phyloP scores from a whole-genome alignment of 1,284 basidiomycete species.

The Thecaphora frezii region DNA sequence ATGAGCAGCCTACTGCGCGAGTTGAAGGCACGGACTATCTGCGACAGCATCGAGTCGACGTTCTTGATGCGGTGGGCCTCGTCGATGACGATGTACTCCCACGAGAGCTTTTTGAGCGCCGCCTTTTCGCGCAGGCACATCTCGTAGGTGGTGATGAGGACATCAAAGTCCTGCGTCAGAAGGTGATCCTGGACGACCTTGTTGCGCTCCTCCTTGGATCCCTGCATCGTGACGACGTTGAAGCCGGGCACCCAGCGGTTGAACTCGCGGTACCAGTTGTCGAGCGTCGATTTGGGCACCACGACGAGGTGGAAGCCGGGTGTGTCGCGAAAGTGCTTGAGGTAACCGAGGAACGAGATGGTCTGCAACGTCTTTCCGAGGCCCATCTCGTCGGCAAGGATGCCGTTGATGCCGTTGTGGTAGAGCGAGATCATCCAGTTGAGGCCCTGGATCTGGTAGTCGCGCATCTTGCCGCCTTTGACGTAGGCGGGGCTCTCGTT shows the following conservation, averaged over 20 bases:
- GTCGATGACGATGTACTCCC: constrained; percentile 98
- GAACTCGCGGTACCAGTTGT: constrained; percentile 96
- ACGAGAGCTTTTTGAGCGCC: constrained; percentile 88
- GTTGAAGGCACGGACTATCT: constrained; percentile 90
- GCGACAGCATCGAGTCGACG: constrained; percentile 90
- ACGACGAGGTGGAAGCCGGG: constrained; percentile 88
- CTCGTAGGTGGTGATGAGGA: constrained; percentile 96
- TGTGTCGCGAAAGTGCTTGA: constrained; percentile 79
- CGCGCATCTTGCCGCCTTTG: constrained; percentile 79
- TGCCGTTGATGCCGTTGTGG: constrained; percentile 52
- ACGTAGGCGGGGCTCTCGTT: constrained; percentile 48
- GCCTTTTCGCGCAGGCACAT: constrained; percentile 93
- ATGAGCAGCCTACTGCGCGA: constrained; percentile 88
- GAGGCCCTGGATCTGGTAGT: constrained; percentile 92
- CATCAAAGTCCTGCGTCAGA: constrained; percentile 86
- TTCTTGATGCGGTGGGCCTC: constrained; percentile 99
- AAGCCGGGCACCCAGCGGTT: constrained; percentile 83
- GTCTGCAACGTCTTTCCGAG: constrained; percentile 98
- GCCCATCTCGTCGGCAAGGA: constrained; percentile 68
- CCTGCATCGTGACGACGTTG: constrained; percentile 78
- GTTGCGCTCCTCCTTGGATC: constrained; percentile 84
- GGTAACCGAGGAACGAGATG: constrained; percentile 93
- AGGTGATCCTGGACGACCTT: constrained; percentile 77
- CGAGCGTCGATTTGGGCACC: constrained; percentile 94
- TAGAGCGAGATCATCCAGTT: constrained; percentile 77